Conservation (phyloP, 2,329 filamentous ascomycete species). For the Aspergillus candidus region DNA sequence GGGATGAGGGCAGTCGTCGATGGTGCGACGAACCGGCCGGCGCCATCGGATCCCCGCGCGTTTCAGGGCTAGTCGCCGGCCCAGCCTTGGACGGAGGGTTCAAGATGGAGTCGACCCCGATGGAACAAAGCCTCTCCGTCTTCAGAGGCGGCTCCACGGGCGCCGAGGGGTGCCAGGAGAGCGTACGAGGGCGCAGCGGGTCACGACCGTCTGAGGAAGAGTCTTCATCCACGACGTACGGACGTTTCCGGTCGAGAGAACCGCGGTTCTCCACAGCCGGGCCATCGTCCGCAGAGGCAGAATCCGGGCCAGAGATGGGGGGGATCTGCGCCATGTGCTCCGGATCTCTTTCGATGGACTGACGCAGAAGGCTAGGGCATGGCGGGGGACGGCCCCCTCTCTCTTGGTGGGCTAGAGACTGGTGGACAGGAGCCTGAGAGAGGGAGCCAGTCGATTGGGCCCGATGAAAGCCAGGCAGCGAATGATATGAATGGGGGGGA, state of each 20-base stretch:
- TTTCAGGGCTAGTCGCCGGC: slow-evolving; percentile 10
- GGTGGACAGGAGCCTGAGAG: slow-evolving; percentile 32
- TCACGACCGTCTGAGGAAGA: slow-evolving; percentile 17
- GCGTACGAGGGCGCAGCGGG: slow-evolving; percentile 23
- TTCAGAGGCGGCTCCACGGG: slow-evolving; percentile 32
- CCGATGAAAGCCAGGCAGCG: slow-evolving; percentile 22
- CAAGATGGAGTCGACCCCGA: slow-evolving; percentile 38
- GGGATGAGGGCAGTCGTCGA: slow-evolving; percentile 25
- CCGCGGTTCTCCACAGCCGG: slow-evolving; percentile 16
- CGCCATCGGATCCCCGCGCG: slow-evolving; percentile 19
- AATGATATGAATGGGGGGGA: slow-evolving; percentile 28
- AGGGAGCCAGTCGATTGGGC: slow-evolving; percentile 25
- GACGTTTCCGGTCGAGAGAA: slow-evolving; percentile 20
- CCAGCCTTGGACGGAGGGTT: slow-evolving; percentile 29
- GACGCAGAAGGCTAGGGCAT: slow-evolving; percentile 30
- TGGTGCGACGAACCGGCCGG: slow-evolving; percentile 15
- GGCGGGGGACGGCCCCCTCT: slow-evolving; percentile 32
- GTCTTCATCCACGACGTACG: slow-evolving; percentile 14
- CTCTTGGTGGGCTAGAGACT: slow-evolving; percentile 29
- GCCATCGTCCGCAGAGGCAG: slow-evolving; percentile 22
- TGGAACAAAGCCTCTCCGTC: slow-evolving; percentile 27
- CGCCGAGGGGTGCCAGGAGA: slow-evolving; percentile 33
- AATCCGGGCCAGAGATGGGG: slow-evolving; percentile 20
- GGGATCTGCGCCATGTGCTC: slow-evolving; percentile 36
- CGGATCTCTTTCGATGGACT: slow-evolving; percentile 24